A percentile compares a stretch with the other conserved stretches of the same genome.
These are phyloP conservation scores for Knufia fluminis DNA, from an alignment of 2,329 filamentous ascomycete genomes.

Conservation along the genomic window DNA sequence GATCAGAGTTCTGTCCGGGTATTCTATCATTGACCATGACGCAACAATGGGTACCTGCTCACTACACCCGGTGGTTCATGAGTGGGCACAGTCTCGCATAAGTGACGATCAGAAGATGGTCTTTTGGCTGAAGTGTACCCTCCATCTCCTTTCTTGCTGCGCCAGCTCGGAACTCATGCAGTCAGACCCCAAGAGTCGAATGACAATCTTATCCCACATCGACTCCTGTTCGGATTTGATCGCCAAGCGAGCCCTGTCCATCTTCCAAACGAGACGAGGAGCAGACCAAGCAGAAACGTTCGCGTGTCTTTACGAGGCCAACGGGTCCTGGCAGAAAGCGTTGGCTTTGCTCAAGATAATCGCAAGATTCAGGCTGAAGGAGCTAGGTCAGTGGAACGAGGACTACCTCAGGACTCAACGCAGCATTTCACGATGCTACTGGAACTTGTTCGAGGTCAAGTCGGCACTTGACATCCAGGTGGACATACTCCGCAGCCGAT, in stretches of 20 bases:
- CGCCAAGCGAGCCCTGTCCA: conserved; percentile 10
- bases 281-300: conserved; percentile 18
- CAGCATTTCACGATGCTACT: conserved; percentile 12
- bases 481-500: conserved; percentile 4
- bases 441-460: conserved; percentile 18
- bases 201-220: neutral
- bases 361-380: conserved; percentile 11
- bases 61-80: conserved; percentile 13
- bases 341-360: conserved; percentile 12
- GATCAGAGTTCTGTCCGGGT: conserved; percentile 10
- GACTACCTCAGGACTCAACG: conserved; percentile 14
- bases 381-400: conserved; percentile 10
- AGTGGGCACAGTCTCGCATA: conserved; percentile 11
- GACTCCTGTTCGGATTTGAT: neutral
- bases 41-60: conserved; percentile 8
- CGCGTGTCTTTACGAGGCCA: conserved; percentile 19
- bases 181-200: neutral
- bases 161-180: neutral
- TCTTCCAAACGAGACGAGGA: conserved; percentile 10
- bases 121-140: conserved; percentile 11
- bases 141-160: conserved; percentile 5
- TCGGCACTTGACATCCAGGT: conserved; percentile 13
- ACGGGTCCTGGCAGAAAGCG: conserved; percentile 17
- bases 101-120: conserved; percentile 1
- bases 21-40: conserved; percentile 14